A percentile compares a stretch with the other conserved stretches of the same genome.
These are phyloP conservation scores for Gaertneriomyces sp. DNA, from an alignment of 192 early-diverging fungal species.

Conservation along the genomic window DNA sequence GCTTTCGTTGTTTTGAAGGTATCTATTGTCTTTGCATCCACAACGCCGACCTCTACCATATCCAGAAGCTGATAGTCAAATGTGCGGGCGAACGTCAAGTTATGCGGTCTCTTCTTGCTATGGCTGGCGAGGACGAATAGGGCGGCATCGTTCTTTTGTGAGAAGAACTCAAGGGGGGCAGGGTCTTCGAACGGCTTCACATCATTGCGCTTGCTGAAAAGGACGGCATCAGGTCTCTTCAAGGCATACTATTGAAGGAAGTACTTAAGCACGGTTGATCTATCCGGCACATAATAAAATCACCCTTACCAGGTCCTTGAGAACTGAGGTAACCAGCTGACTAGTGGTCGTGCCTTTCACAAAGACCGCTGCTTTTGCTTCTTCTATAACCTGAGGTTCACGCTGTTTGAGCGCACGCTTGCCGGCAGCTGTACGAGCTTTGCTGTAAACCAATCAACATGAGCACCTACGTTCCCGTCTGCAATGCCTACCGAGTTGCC, in stretches of 20 bases:
- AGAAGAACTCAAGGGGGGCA: slow-evolving; percentile 85
- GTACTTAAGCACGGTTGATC: background rate
- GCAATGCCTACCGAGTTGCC: too few relatives aligned
- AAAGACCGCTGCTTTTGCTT: slow-evolving; percentile 86
- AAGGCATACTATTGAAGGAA: slow-evolving; percentile 62
- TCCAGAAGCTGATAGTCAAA: slow-evolving; percentile 94
- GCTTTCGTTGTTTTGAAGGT: slow-evolving; percentile 61
- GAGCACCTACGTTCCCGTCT: too few relatives aligned
- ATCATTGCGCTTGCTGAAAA: slow-evolving; percentile 92
- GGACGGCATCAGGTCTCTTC: slow-evolving; percentile 83
- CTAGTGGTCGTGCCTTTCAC: slow-evolving; percentile 82
- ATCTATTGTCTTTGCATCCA: slow-evolving; percentile 63
- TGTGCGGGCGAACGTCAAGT: slow-evolving; percentile 83
- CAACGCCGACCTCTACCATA: slow-evolving; percentile 91
- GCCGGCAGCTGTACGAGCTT: slow-evolving; percentile 84
- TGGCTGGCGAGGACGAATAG: slow-evolving; percentile 87
- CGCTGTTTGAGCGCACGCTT: slow-evolving; percentile 82
- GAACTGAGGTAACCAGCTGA: slow-evolving; percentile 75
- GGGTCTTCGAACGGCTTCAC: slow-evolving; percentile 96
- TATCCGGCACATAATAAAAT: background rate
- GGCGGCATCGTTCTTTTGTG: slow-evolving; percentile 93
- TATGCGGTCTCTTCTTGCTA: slow-evolving; percentile 95
- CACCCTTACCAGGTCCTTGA: slow-evolving; percentile 75
- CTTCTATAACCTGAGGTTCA: slow-evolving; percentile 88
- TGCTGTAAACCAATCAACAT: slow-evolving; percentile 41